Evolutionary conservation across 805 yeast genomes (phyloP).

Genomic region (Saccharomycopsis sp.): DNA sequence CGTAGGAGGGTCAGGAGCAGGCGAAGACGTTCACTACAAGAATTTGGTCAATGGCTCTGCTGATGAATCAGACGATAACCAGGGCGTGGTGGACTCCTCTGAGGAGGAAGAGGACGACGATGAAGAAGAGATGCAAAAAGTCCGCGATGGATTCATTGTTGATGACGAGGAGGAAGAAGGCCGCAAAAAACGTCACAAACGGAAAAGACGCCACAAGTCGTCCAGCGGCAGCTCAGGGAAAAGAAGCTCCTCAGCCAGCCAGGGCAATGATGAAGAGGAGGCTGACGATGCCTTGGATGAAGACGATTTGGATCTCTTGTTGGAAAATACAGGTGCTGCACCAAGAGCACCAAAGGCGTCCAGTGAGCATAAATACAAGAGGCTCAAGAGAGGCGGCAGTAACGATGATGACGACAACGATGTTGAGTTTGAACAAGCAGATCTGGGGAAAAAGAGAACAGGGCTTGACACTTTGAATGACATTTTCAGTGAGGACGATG

Average conservation of each 20-base stretch:
- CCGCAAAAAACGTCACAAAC: slow-evolving; percentile 30
- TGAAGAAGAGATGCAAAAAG: slow-evolving; percentile 19
- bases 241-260: too few relatives aligned
- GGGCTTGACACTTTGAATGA: slow-evolving; percentile 43
- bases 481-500: slow-evolving; percentile 57
- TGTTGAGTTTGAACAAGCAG: slow-evolving; percentile 7
- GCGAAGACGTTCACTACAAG: neutral
- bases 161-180: slow-evolving; percentile 23
- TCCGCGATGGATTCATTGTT: slow-evolving; percentile 21
- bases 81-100: slow-evolving; percentile 18
- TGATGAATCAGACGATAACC: slow-evolving; percentile 17
- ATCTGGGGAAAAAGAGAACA: too few relatives aligned
- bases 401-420: slow-evolving; percentile 31
- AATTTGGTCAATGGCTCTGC: slow-evolving; percentile 12
- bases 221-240: too few relatives aligned
- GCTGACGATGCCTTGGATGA: slow-evolving; percentile 76
- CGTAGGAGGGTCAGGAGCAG: too few relatives aligned
- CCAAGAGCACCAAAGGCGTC: slow-evolving; percentile 26
- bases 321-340: slow-evolving; percentile 81
- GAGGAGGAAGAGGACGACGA: slow-evolving; percentile 22
- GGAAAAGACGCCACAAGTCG: slow-evolving; percentile 25
- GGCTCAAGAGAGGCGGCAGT: slow-evolving; percentile 47
- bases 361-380: slow-evolving; percentile 57
- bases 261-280: slow-evolving; percentile 38
- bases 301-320: slow-evolving; percentile 84